These are phyloP conservation scores for Lippia alba DNA, from an alignment of 305 asterid genomes.

Conservation along the genomic window DNA sequence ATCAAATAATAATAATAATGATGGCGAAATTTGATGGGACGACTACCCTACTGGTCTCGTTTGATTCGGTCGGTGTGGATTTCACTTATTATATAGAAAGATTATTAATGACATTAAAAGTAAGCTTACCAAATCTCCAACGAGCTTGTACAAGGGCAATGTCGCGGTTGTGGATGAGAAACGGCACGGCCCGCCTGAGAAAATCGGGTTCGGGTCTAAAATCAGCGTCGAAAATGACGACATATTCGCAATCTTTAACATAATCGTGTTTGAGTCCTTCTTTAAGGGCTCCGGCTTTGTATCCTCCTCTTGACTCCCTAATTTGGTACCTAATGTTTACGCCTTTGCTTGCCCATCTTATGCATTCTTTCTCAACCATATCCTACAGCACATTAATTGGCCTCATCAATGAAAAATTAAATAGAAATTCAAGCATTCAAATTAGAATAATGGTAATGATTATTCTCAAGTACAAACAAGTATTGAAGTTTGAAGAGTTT, in stretches of 20 bases:
- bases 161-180: conserved; percentile 63
- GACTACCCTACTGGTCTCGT: too few species aligned
- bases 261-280: conserved; percentile 74
- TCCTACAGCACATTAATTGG: conserved; percentile 46
- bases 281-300: conserved; percentile 92
- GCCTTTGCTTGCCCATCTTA: conserved; percentile 87
- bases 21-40: too few species aligned
- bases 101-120: not conserved
- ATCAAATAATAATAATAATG: too few species aligned
- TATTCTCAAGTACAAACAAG: not conserved
- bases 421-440: not conserved
- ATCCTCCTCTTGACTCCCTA: conserved; percentile 74
- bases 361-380: conserved; percentile 85
- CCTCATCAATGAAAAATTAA: not conserved
- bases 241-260: conserved; percentile 75
- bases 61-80: too few species aligned
- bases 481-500: not conserved
- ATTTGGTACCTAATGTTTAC: conserved; percentile 69
- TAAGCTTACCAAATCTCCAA: conserved; percentile 82
- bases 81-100: too few species aligned
- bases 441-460: not conserved
- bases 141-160: conserved; percentile 89
- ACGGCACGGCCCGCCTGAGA: conserved; percentile 75
- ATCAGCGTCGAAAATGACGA: conserved; percentile 88
- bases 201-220: conserved; percentile 90